Base-by-base conservation (phyloP, 257 asterid genomes). In the Ilex aquifolium region DNA sequence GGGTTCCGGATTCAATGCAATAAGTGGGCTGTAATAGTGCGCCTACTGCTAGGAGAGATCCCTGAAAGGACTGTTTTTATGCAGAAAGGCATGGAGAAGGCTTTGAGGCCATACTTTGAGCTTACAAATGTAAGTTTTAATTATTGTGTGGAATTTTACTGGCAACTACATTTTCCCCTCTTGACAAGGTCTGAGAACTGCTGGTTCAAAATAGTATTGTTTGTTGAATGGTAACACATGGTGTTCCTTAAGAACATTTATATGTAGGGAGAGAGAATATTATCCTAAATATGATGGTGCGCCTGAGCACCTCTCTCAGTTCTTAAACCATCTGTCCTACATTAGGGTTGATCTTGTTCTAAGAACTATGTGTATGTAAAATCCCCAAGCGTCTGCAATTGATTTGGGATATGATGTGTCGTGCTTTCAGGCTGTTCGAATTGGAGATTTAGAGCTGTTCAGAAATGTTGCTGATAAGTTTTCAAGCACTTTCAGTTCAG, bases 21-120 rank as follows among this genome's bases (percentile, higher is more conserved):
- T 79, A 88, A 85, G 70, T 88, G 95, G 96, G 89, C 89, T 60
- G 81, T 83, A 44, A 79, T 88, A 27, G 95, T 85, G 32, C 87
- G 88, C 61, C 68, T 88, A 65, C 70, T 88, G 66, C 95, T 85
- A 9, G 96, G 96, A 49, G 96, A 88, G 81, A 88, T 88, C 66
- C 96, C 95, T n/a, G 89, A 88, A 73, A 81, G 95, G 74, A 85
- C 88, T 55, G 77, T 83, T 62, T 88, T 85, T 65, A 78, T 86
- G 91, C 96, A 88, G 82, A 85, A 82, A 71, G 88, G 88, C 59
- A 85, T 85, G 95, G 89, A 81, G 53, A 88, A 79, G 60, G 82
- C 96, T 30, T 74, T 88, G 67, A 74, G 91, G 72, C 95, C 96
- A 49, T 88, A 88, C 79, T 85, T 81, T 53, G 96, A 85, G 82